Conservation (phyloP, 495 filamentous ascomycete genomes). For the Penicillium paradoxum region DNA sequence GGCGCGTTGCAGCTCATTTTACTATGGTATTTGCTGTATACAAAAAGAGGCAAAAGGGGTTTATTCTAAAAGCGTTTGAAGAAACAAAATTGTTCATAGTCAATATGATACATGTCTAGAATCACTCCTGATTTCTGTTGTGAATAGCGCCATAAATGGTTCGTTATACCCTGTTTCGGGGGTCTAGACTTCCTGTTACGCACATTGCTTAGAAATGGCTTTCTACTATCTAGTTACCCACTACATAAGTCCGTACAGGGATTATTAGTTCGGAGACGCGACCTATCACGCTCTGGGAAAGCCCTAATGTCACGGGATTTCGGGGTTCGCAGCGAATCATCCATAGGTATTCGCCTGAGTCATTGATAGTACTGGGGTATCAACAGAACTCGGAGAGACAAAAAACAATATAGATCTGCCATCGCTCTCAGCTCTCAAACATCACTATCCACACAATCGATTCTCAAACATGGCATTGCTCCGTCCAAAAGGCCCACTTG, state of each 20-base stretch:
- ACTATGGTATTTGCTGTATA: slow-evolving; percentile 21
- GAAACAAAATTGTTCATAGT: neutral
- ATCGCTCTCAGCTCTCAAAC: neutral
- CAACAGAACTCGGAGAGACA: neutral
- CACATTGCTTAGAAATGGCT: too few species aligned
- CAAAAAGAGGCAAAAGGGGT: slow-evolving; percentile 17
- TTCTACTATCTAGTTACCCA: too few species aligned
- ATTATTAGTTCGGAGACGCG: neutral
- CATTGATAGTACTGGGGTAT: neutral
- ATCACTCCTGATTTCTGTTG: neutral
- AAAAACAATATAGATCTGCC: neutral
- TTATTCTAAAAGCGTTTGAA: slow-evolving; percentile 8
- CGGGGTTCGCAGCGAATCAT: neutral
- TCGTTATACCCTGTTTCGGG: too few species aligned
- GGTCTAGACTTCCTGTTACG: too few species aligned
- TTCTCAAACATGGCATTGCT: neutral
- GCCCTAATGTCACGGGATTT: slow-evolving; percentile 2
- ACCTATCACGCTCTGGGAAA: neutral
- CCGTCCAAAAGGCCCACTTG: slow-evolving; percentile 20
- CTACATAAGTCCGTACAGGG: too few species aligned
- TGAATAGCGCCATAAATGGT: too few species aligned
- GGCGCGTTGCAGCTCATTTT: slow-evolving; percentile 14
- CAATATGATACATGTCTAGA: neutral
- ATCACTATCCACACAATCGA: neutral
- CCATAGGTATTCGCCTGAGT: neutral